A percentile compares a stretch with the other conserved stretches of the same genome.
Evolutionary conservation across 1,139 yeast species (phyloP).

Genomic region (Candida albicans): DNA sequence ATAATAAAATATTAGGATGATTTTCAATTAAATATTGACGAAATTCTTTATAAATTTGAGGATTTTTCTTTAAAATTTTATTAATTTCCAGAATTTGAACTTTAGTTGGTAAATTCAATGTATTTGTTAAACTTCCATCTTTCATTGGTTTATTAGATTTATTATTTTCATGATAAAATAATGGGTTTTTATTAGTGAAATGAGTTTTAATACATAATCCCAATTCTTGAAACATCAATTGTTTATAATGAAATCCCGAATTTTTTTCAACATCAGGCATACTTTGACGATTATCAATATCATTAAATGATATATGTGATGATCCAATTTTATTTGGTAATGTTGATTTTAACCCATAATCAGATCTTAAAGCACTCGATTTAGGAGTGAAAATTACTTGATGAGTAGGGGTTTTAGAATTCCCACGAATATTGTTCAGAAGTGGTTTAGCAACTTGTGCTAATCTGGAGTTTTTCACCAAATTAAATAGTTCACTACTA

Average conservation of each 20-base stretch:
- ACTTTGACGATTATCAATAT: constrained; percentile 42
- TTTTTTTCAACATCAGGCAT: constrained; percentile 53
- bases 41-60: constrained; percentile 32
- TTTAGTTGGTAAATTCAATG: constrained; percentile 33
- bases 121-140: constrained; percentile 29
- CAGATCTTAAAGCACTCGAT: constrained; percentile 42
- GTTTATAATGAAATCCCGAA: constrained; percentile 39
- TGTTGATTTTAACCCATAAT: constrained; percentile 45
- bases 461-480: constrained; percentile 44
- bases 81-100: constrained; percentile 29
- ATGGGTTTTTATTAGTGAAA: constrained; percentile 31
- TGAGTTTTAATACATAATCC: constrained; percentile 39
- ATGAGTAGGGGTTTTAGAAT: constrained; percentile 39
- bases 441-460: constrained; percentile 51
- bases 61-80: constrained; percentile 31
- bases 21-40: constrained; percentile 35
- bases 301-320: constrained; percentile 45
- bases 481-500: constrained; percentile 25
- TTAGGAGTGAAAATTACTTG: constrained; percentile 47
- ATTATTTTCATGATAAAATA: constrained; percentile 29
- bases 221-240: constrained; percentile 45
- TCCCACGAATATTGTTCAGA: constrained; percentile 33
- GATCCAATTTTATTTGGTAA: constrained; percentile 46
- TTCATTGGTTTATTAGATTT: constrained; percentile 19
- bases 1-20: constrained; percentile 34